Base-by-base conservation (phyloP, 495 filamentous ascomycete species). In the Neurospora sp. region DNA sequence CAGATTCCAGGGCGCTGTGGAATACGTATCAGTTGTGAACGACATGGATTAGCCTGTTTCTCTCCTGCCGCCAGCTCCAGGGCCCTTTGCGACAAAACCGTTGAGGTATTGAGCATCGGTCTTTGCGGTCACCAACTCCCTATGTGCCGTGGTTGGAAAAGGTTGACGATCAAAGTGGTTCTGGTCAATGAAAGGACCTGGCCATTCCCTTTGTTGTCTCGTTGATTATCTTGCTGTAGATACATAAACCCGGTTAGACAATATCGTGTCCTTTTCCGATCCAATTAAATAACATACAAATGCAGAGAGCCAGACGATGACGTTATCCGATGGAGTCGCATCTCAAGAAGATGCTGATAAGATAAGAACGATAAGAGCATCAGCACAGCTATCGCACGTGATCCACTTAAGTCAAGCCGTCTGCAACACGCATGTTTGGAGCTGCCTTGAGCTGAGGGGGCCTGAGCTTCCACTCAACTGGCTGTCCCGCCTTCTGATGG, bases 361-460 rank as follows among this genome's bases (percentile, higher is more conserved):
- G 54, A 39, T 48, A 24, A 21, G 5, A 59, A 0, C 43, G 76
- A 78, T 78, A 77, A 78, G 71, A 70, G 24, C 13, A 31, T 59
- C 24, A 31, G 1, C 28, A 6, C 54, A 15, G 54, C 54, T 66
- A 66, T 66, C 59, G 73, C 78, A 79, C 81, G 75, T 81, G 79
- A 76, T 69, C 40, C 38, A 11, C 31, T 38, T 69, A 72, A 66
- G 73, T 74, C 74, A 59, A 70, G 24, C 54, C 71, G 72, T 66
- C 73, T 71, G 73, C 75, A 74, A 79, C 79, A 76, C 80, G 83
- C 77, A 78, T 83, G 79, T 78, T 76, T 76, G 76, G 77, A 83
- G 83, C 84, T 86, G 84, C 84, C 84, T 86, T 84, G 82, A 84
- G 83, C 83, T 84, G 73, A 73, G 72, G 71, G 70, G 48, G 71